Base-by-base conservation (phyloP, 805 yeast genomes). In the Monosporozyma aerobia region DNA sequence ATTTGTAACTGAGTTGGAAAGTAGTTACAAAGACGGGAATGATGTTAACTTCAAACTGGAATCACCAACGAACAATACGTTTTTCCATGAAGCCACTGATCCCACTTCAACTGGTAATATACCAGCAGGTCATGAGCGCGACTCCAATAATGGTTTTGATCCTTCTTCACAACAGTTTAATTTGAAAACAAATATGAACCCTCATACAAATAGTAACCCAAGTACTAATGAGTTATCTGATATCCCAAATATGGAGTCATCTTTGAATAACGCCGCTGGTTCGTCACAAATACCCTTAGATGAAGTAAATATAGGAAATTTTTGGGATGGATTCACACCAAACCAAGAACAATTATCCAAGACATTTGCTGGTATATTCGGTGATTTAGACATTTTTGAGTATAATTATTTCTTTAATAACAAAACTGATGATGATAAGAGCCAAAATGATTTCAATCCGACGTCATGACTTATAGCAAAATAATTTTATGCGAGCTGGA, bases 321-420 rank as follows among this genome's bases (percentile, higher is more conserved):
- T 22, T 19, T 43, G 30, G 39, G 49, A 47, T 13, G 39, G 7
- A 7, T 33, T 22, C n/a, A 33, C 29, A 5, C 41, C 49, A 23
- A 41, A 47, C 33, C 33, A 37, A 22, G 50, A n/a, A n/a, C 40
- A 44, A 41, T 44, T 37, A 22, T 44, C 52, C 4, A 32, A 40
- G 23, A 46, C 39, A 25, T 44, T 51, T 19, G 57, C 66, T 3
- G 64, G 57, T 5, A 37, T 57, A 8, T 60, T 62, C 46, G 67
- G 62, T 3, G 58, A 63, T 3, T 53, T 63, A 11, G 69, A 63
- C 41, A 45, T 63, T 3, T 63, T 63, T 46, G 62, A 61, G 41
- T 63, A 61, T 49, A 56, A 54, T 45, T 51, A 51, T 33, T 53
- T 56, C 25, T 53, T 54, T 40, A 50, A 50, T 43, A 50, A 50